These are phyloP conservation scores for Pisolithus sp. DNA, from an alignment of 768 basidiomycete species.

Conservation along the genomic window DNA sequence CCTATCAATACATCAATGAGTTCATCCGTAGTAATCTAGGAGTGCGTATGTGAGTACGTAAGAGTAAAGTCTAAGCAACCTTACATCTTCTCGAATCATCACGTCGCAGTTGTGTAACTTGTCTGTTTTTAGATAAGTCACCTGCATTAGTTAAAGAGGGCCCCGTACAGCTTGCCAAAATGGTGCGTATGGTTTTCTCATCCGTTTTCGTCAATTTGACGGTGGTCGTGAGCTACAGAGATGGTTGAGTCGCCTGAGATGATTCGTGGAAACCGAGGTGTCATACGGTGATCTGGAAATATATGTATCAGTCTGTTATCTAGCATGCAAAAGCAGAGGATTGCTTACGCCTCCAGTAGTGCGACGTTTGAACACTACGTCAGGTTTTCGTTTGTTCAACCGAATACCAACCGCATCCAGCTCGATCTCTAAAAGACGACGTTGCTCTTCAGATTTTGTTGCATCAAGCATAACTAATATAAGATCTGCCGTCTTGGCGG, in stretches of 20 bases:
- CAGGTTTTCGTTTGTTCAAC: slow-evolving; percentile 83
- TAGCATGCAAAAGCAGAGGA: neutral
- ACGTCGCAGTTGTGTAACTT: slow-evolving; percentile 94
- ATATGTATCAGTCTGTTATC: neutral
- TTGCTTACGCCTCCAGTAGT: slow-evolving; percentile 81
- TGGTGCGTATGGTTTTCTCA: slow-evolving; percentile 89
- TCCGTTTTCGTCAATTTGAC: slow-evolving; percentile 93
- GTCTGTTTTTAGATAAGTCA: slow-evolving; percentile 38
- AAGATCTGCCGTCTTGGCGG: slow-evolving; percentile 87
- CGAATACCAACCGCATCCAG: slow-evolving; percentile 96
- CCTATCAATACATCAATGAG: slow-evolving; percentile 99
- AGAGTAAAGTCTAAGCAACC: slow-evolving; percentile 14
- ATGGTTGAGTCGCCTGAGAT: neutral
- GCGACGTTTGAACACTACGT: slow-evolving; percentile 91
- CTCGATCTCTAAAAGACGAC: slow-evolving; percentile 81
- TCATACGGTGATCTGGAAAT: slow-evolving; percentile 59
- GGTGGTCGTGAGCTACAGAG: slow-evolving; percentile 68
- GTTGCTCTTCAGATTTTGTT: slow-evolving; percentile 90
- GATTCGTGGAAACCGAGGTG: neutral
- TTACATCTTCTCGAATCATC: slow-evolving; percentile 96
- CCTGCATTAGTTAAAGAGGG: neutral
- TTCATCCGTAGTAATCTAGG: slow-evolving; percentile 87
- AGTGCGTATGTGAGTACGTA: slow-evolving; percentile 4
- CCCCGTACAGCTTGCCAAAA: slow-evolving; percentile 76
- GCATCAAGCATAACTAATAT: slow-evolving; percentile 92